Evolutionary conservation across 139 green algal genomes (phyloP).

Genomic region (Yamagishiella unicocca): DNA sequence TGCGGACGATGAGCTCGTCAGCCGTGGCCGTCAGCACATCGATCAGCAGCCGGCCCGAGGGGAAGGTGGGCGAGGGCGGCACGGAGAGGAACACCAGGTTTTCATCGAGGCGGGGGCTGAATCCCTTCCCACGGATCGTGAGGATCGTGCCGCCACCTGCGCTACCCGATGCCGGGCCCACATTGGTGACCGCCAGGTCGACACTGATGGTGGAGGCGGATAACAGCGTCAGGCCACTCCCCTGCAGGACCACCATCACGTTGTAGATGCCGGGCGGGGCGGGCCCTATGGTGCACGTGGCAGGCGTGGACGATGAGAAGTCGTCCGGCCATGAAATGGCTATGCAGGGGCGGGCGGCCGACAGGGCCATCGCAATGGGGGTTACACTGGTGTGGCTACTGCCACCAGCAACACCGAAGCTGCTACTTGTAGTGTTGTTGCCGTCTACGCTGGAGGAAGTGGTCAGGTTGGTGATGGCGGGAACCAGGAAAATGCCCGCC

Average conservation of each 20-base stretch:
- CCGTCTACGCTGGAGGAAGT: too few species aligned
- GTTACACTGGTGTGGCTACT: not conserved
- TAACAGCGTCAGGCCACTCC: not conserved
- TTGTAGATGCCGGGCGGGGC: not conserved
- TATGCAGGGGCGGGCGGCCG: not conserved
- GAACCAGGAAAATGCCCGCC: not conserved
- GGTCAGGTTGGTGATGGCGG: too few species aligned
- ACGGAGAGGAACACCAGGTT: slow-evolving; percentile 5
- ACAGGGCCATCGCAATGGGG: not conserved
- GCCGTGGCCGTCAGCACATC: not conserved
- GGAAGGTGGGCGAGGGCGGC: not conserved
- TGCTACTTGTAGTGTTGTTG: not conserved
- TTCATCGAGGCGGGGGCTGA: not conserved
- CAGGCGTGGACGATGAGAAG: not conserved
- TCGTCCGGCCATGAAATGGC: not conserved
- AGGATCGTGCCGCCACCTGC: slow-evolving; percentile 5
- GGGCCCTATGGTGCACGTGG: not conserved
- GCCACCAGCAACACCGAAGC: not conserved
- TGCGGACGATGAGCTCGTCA: not conserved
- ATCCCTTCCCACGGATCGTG: not conserved
- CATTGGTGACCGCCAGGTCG: not conserved
- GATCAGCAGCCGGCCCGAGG: not conserved
- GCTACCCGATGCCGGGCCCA: not conserved
- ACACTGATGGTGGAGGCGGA: not conserved
- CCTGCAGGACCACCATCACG: not conserved